Conservation (phyloP, 352 stramenopile genomes). For the Phytophthora chlamydospora region DNA sequence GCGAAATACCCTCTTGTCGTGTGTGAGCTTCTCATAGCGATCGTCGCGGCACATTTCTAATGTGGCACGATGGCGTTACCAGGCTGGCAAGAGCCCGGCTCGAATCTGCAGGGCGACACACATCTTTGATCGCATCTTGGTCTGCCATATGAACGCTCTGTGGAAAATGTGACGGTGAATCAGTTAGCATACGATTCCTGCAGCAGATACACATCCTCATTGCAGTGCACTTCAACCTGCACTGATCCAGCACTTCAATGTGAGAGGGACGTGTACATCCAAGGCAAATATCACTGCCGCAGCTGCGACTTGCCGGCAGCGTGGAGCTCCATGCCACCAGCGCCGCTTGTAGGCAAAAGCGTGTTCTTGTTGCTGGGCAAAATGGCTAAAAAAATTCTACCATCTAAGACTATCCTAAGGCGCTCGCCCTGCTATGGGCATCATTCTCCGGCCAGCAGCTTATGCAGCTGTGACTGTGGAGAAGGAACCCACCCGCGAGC, state of each 20-base stretch:
- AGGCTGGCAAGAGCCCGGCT: too few relatives aligned
- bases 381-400: constrained; percentile 28
- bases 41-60: too few relatives aligned
- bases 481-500: constrained; percentile 69
- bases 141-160: neutral
- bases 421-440: constrained; percentile 5
- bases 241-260: constrained; percentile 26
- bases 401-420: constrained; percentile 42
- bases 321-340: constrained; percentile 4
- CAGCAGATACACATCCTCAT: constrained; percentile 27
- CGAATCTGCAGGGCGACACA: neutral
- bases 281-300: constrained; percentile 14
- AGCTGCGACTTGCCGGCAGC: constrained; percentile 20
- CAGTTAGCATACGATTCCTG: constrained; percentile 30
- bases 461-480: constrained; percentile 48
- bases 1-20: too few relatives aligned
- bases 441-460: constrained; percentile 2
- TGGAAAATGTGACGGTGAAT: constrained; percentile 32
- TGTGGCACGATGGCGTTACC: too few relatives aligned
- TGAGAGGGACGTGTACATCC: constrained; percentile 9
- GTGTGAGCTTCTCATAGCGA: too few relatives aligned
- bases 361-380: constrained; percentile 26
- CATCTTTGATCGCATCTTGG: constrained; percentile 9
- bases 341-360: constrained; percentile 11
- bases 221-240: constrained; percentile 32